Percentiles rank a stretch among this genome's conserved stretches.
These are phyloP conservation scores for Solanum paucissectum DNA, from an alignment of 257 asterid species.

Conservation along the genomic window DNA sequence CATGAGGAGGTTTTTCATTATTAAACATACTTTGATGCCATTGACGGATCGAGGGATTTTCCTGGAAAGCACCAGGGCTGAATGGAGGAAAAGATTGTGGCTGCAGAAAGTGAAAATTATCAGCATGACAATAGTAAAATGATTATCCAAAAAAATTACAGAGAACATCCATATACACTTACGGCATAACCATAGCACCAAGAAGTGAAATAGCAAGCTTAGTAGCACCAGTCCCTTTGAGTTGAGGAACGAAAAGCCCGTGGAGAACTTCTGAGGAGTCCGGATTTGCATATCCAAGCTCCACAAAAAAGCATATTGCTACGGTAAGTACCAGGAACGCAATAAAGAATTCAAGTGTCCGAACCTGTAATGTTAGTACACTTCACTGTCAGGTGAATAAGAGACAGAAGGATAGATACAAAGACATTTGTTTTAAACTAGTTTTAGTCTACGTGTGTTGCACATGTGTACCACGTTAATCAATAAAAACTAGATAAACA, in stretches of 20 bases:
- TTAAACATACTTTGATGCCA: constrained; percentile 56
- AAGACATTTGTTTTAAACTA: not conserved
- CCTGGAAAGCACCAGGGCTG: constrained; percentile 91
- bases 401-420: not conserved
- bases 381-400: not conserved
- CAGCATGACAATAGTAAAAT: not conserved
- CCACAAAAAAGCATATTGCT: constrained; percentile 78
- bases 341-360: constrained; percentile 80
- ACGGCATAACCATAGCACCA: constrained; percentile 99
- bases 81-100: constrained; percentile 96
- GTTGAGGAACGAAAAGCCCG: constrained; percentile 86
- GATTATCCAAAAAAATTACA: not conserved
- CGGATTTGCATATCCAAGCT: constrained; percentile 81
- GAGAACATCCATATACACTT: constrained; percentile 17
- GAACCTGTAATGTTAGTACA: constrained; percentile 46
- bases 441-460: not conserved
- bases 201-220: constrained; percentile 85
- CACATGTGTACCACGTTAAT: not conserved
- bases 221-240: constrained; percentile 83
- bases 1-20: not conserved
- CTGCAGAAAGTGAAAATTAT: constrained; percentile 24
- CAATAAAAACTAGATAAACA: not conserved
- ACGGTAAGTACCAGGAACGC: constrained; percentile 71
- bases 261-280: constrained; percentile 48
- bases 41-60: constrained; percentile 73